These are phyloP conservation scores for Microbotryum violaceum DNA, from an alignment of 1,284 basidiomycete genomes.

Conservation along the genomic window DNA sequence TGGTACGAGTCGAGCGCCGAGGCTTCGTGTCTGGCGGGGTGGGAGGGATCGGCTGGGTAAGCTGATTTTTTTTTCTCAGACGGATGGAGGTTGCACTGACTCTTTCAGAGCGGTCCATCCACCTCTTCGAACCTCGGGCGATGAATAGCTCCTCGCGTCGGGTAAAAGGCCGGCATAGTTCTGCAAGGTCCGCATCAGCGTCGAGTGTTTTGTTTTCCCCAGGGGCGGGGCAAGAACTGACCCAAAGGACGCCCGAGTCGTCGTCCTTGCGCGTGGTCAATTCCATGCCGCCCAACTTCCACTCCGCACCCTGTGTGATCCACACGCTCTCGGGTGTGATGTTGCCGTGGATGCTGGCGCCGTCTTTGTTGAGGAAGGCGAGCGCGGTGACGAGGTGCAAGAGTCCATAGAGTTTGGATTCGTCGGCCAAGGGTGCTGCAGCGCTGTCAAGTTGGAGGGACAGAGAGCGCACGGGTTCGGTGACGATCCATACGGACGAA, in stretches of 20 bases:
- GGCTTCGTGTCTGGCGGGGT: conserved; percentile 54
- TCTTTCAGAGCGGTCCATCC: conserved; percentile 79
- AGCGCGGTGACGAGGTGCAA: conserved; percentile 61
- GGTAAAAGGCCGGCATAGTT: conserved; percentile 54
- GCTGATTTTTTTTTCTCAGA: neutral
- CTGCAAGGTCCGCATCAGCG: conserved; percentile 8
- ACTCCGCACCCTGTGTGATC: conserved; percentile 84
- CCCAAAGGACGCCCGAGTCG: conserved; percentile 66
- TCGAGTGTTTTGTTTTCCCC: neutral
- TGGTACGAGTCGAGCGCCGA: conserved; percentile 74
- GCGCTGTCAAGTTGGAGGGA: neutral
- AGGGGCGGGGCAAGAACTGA: conserved; percentile 44
- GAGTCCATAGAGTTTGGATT: conserved; percentile 24
- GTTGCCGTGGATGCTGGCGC: conserved; percentile 79
- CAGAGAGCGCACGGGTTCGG: conserved; percentile 82
- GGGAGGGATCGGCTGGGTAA: neutral
- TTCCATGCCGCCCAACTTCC: conserved; percentile 93
- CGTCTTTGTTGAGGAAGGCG: conserved; percentile 77
- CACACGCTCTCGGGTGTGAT: conserved; percentile 73
- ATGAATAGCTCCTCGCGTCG: conserved; percentile 41
- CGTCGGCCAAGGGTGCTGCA: conserved; percentile 1
- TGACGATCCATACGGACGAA: conserved; percentile 80
- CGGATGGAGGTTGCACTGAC: conserved; percentile 46
- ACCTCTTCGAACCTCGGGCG: conserved; percentile 83
- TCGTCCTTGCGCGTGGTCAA: conserved; percentile 73